Conservation (phyloP, 495 filamentous ascomycete genomes). For the Lasiosphaeriaceae sp. region DNA sequence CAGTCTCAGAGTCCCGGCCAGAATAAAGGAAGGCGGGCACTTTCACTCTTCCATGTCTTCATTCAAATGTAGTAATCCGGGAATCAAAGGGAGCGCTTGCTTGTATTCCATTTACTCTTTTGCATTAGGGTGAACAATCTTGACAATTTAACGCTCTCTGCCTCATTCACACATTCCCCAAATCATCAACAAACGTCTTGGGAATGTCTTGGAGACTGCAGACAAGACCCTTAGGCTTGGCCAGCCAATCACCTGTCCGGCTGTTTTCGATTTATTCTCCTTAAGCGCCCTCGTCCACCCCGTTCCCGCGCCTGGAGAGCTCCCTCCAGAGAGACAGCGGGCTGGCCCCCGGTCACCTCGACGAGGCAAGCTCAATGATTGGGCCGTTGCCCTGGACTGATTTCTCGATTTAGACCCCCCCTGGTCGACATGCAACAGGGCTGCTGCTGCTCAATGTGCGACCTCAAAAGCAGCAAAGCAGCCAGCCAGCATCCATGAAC, state of each 20-base stretch:
- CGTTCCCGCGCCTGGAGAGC: slow-evolving; percentile 15
- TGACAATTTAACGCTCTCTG: too few relatives aligned
- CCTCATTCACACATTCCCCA: too few relatives aligned
- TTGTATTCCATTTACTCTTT: too few relatives aligned
- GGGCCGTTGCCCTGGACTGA: neutral
- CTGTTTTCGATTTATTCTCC: neutral
- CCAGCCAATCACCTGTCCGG: slow-evolving; percentile 11
- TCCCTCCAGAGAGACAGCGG: neutral
- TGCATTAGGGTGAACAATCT: too few relatives aligned
- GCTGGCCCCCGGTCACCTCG: neutral
- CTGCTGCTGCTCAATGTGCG: slow-evolving; percentile 10
- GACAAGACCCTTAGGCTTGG: slow-evolving; percentile 10
- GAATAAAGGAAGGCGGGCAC: too few relatives aligned
- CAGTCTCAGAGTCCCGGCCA: too few relatives aligned
- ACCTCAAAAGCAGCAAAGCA: slow-evolving; percentile 13
- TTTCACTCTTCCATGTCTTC: too few relatives aligned
- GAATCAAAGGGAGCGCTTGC: too few relatives aligned
- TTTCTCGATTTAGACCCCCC: slow-evolving; percentile 20
- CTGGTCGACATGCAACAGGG: slow-evolving; percentile 5
- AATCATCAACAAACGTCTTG: neutral
- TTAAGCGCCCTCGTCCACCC: slow-evolving; percentile 29
- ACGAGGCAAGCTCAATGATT: slow-evolving; percentile 11
- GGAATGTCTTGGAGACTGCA: neutral
- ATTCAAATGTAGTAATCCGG: too few relatives aligned
- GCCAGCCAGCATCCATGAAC: neutral